phyloP scores from a whole-genome alignment of 306 rosid species.

The Cucurbita argyrosperma region DNA sequence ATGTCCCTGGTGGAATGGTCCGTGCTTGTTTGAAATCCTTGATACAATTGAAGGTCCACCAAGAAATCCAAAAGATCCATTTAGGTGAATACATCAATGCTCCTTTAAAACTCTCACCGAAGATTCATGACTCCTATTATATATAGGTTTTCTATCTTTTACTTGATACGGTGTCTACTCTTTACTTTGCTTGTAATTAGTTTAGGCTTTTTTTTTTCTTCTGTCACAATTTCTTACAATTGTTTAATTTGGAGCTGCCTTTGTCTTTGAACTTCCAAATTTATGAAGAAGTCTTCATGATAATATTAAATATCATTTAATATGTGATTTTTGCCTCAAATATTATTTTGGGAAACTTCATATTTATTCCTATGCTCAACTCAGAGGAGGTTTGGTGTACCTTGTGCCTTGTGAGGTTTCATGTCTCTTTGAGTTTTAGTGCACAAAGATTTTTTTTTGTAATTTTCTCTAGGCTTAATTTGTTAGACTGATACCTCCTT shows the following conservation, averaged over 20 bases:
- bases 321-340: too few relatives aligned
- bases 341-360: background rate
- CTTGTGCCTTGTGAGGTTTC: background rate
- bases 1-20: conserved; percentile 89
- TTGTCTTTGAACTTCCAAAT: background rate
- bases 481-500: background rate
- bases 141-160: background rate
- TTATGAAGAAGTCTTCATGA: background rate
- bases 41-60: conserved; percentile 55
- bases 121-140: background rate
- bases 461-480: background rate
- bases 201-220: background rate
- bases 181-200: background rate
- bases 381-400: background rate
- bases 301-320: too few relatives aligned
- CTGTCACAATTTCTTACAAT: background rate
- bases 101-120: background rate
- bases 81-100: conserved; percentile 40
- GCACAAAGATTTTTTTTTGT: background rate
- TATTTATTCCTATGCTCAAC: background rate
- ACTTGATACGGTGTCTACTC: background rate
- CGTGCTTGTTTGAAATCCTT: conserved; percentile 86
- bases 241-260: background rate
- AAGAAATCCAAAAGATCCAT: conserved; percentile 76
- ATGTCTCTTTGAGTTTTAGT: background rate